Evolutionary conservation across 2,329 filamentous ascomycete genomes (phyloP).

Genomic region (Sclerotinia subarctica): DNA sequence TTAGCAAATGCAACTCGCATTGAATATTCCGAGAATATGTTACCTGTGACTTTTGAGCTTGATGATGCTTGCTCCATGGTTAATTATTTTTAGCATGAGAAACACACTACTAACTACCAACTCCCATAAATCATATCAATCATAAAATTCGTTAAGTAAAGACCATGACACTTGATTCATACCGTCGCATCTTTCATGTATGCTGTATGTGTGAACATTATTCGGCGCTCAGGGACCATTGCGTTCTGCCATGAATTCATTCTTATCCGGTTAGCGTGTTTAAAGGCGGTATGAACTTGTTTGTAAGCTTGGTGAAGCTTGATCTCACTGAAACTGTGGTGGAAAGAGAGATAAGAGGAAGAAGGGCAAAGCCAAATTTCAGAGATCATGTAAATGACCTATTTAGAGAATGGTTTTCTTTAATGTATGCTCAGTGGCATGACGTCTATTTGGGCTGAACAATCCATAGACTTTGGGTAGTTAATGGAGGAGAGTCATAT

Average conservation of each 20-base stretch:
- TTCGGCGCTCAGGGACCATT: conserved; percentile 1
- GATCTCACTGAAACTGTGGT: neutral
- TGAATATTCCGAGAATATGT: neutral
- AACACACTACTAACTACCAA: neutral
- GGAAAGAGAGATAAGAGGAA: neutral
- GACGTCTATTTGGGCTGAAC: neutral
- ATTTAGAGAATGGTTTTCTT: neutral
- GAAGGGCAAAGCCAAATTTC: neutral
- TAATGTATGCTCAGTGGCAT: neutral
- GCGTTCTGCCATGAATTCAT: neutral
- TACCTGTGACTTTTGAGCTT: conserved; percentile 76
- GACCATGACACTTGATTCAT: neutral
- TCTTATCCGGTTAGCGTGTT: neutral
- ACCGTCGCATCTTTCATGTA: conserved; percentile 4
- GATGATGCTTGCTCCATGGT: conserved; percentile 65
- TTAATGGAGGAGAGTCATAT: neutral
- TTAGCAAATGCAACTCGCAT: conserved; percentile 22
- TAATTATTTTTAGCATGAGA: conserved; percentile 21
- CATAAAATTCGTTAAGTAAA: conserved; percentile 13
- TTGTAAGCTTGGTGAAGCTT: too few species aligned
- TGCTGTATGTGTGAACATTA: conserved; percentile 6
- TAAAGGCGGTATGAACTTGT: neutral
- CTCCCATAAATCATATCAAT: conserved; percentile 10
- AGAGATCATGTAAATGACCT: neutral
- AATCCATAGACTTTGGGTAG: neutral